Evolutionary conservation across 176 grass and related monocot genomes (phyloP).

Genomic region (Ensete ventricosum): DNA sequence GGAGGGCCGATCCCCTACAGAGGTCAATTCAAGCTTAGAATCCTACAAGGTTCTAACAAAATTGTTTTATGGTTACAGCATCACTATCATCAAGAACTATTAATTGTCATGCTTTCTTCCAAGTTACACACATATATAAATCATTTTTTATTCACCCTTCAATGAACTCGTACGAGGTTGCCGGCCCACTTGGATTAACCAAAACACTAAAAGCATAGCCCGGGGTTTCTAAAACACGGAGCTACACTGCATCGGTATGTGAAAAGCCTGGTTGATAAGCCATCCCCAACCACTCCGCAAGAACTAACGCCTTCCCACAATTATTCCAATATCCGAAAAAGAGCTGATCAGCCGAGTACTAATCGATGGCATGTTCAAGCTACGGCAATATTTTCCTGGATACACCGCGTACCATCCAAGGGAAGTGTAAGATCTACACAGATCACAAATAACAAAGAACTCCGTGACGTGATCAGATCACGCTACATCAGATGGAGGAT

Average conservation of each 20-base stretch:
- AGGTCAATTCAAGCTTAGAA: no score
- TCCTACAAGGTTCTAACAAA: no score
- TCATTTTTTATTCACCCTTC: not conserved
- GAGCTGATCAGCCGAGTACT: not conserved
- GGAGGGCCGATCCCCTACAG: no score
- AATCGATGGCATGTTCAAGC: not conserved
- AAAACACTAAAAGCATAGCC: no score
- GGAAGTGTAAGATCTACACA: no score
- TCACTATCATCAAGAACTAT: no score
- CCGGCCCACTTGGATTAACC: not conserved
- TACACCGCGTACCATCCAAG: no score
- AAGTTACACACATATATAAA: not conserved
- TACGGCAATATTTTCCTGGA: no score
- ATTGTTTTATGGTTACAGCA: no score
- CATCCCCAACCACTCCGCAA: not conserved
- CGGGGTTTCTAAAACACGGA: no score
- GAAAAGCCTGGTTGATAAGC: not conserved
- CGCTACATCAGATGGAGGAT: not conserved
- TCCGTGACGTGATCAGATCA: not conserved
- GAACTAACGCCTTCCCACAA: not conserved
- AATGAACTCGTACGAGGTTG: not conserved
- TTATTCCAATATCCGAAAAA: not conserved
- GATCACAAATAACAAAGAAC: not conserved
- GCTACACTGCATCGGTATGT: no score
- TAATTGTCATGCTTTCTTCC: no score